Base-by-base conservation (phyloP, 148 eudicot species). In the Vaccinium corymbosum region DNA sequence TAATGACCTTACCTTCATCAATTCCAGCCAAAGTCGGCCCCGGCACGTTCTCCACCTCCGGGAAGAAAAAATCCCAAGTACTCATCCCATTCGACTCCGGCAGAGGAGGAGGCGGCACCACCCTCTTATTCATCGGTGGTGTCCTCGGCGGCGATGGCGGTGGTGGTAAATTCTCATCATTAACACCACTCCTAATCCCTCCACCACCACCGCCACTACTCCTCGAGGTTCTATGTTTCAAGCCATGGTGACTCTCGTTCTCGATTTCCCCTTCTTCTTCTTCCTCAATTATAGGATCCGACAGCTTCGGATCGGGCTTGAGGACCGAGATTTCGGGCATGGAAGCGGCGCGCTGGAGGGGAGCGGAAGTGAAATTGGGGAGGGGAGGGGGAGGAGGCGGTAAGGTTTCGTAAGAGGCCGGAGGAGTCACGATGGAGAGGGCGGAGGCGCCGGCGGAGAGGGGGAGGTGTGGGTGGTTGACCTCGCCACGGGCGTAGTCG, bases 401-500 rank as follows among this genome's bases (percentile, higher is more conserved):
- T 48, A 73, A 78, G 48, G 61, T 14, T 8, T 83, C 87, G 76
- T 20, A 76, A 50, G 51, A 11, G 35, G 27, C 25, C 13, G 14
- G 72, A 16, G 49, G 8, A 42, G 78, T 1, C 32, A 16, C 53
- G 81, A 74, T 8, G 81, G 76, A 51, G 76, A n/a, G 53, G 82
- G 50, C 72, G 59, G 57, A 2, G 84, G 85, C 2, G 86, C 84
- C 0, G 82, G 86, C 6, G 80, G 84, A 16, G 27, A 7, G 13
- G 70, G 59, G 1, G 46, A 17, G 29, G 79, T 85, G 87, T 19
- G 93, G 86, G 57, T 82, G 74, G 1, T 76, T 84, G 11, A 90
- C 91, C 76, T 93, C 95, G 13, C 94, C 95, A 42, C 62, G 83
- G 29, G 97, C 91, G 85, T 85, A 95, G 87, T 95, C 98, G 62